Base-by-base conservation (phyloP, 1,139 yeast genomes). In the Debaryomyces psychrophilus region DNA sequence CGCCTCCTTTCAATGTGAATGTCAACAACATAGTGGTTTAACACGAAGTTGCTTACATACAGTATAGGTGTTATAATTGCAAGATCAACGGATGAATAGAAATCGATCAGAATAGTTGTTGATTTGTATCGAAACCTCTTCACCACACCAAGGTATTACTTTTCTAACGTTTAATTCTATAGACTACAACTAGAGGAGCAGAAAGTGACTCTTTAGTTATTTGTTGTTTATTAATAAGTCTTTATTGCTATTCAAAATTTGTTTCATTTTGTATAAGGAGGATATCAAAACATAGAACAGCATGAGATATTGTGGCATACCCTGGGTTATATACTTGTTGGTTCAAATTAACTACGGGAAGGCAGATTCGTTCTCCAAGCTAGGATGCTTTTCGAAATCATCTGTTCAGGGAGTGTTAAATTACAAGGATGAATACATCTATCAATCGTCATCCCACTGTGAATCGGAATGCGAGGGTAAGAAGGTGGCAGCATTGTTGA, bases 381-480 rank as follows among this genome's bases (percentile, higher is more conserved):
- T 56, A 27, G 80, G 79, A 11, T 75, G 80, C 56, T 75, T 50
- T 53, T 50, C 61, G 14, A 51, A 57, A 44, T 57, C 65, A 27
- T 54, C 58, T 29, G 57, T 73, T 9, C 47, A 47, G 36, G 57
- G 63, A 8, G 35, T 47, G 5, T 60, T 69, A 34, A 43, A 57
- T 17, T 59, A 53, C 46, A 46, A 58, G 36, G 74, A 72, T 49
- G 49, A 58, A 5, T 77, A 71, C 61, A 64, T 61, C 1, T 82
- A 60, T 53, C 87, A 82, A 57, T 73, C 83, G 20, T 71, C 81
- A 25, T 73, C 76, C 2, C 69, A 79, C 58, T 83, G 88, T 64
- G 65, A 73, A 53, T 52, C 50, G 2, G 61, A 62, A 48, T 83
- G 88, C 59, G 31, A 59, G 1, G 81, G 76, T 3, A 60, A 61